Base-by-base conservation (phyloP, 768 basidiomycete genomes). In the Leucosporidium creatinivorum region DNA sequence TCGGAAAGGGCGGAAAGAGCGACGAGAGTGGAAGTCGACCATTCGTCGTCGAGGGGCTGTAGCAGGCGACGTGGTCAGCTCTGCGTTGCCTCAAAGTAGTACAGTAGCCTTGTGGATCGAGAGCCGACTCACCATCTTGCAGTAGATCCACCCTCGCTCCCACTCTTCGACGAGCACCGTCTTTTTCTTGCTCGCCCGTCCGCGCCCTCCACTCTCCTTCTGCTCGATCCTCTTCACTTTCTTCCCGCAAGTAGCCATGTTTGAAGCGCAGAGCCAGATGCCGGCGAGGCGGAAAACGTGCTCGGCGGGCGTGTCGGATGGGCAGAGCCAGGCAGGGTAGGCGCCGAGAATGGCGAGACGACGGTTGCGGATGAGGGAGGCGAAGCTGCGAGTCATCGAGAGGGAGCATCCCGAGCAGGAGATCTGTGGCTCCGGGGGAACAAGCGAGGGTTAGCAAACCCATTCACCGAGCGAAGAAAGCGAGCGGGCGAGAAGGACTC, bases 321-420 rank as follows among this genome's bases (percentile, higher is more conserved):
- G 21, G 9, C 51, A 58, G 49, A 63, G 50, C 67, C 67, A 72
- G 2, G 67, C 67, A 7, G 67, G 67, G 47, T 58, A 58, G 28
- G 60, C 67, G 4, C 70, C 70, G 49, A 72, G 65, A 3, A 58
- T 44, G 7, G 70, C 70, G 60, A 72, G 67, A 13, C 70, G 67
- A 9, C 70, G 70, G 33, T 72, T 72, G 21, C 36, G 52, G 18
- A 65, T 62, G 67, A 67, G 67, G 18, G 67, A 18, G 12, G 33
- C 0, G 44, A 69, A 33, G 0, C 65, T 66, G 21, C 44, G 67
- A 1, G 67, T 69, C 23, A 62, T 65, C 56, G 68, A 55, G 44
- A 69, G 65, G 18, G 62, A 54, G 56, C 70, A 72, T 28, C 70
- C 70, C 0, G 67, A 48, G 55, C 70, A 72, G 25, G 55, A 59